phyloP scores from a whole-genome alignment of 2,329 filamentous ascomycete genomes.

The Coniochaeta hoffmannii region DNA sequence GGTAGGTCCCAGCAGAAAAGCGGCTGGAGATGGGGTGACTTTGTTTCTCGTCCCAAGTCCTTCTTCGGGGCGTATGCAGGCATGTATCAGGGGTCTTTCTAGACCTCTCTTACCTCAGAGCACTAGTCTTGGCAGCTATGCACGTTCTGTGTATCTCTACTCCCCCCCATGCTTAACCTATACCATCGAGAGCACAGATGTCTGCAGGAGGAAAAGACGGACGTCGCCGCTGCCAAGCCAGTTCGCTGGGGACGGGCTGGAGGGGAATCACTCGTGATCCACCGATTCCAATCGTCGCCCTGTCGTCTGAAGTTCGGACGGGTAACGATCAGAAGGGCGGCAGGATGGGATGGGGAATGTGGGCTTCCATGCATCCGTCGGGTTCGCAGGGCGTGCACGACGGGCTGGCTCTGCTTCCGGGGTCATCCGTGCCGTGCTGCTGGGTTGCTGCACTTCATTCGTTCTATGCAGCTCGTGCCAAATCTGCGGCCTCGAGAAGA shows the following conservation, averaged over 20 bases:
- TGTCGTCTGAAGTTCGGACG: not conserved
- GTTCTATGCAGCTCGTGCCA: not conserved
- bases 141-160: not conserved
- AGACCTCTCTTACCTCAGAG: not conserved
- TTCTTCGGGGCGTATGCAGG: not conserved
- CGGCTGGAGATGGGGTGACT: not conserved
- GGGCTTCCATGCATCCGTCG: not conserved
- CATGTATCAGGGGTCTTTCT: not conserved
- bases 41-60: not conserved
- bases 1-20: not conserved
- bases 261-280: not conserved
- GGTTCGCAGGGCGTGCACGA: not conserved
- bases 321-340: not conserved
- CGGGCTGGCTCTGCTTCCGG: not conserved
- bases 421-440: not conserved
- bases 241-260: not conserved
- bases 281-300: not conserved
- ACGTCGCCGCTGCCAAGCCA: no score
- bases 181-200: not conserved
- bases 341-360: not conserved
- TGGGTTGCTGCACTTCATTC: not conserved
- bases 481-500: not conserved
- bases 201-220: no score
- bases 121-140: not conserved
- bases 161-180: not conserved